A percentile compares a stretch with the other conserved stretches of the same genome.
These are phyloP conservation scores for Saturnispora zaruensis DNA, from an alignment of 805 yeast genomes.

Conservation along the genomic window DNA sequence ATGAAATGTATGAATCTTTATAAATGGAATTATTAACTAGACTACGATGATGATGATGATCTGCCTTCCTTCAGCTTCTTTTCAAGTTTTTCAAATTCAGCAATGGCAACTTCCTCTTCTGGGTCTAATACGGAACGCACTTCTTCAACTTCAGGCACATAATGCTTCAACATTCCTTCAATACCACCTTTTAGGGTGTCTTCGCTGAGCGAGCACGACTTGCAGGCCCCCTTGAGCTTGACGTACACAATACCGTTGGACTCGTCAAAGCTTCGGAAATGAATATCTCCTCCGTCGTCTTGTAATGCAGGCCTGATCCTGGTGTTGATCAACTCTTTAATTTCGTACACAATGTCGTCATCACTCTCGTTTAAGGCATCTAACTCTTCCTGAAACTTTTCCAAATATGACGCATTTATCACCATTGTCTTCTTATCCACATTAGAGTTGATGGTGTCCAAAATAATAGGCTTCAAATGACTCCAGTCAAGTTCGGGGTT, in stretches of 20 bases:
- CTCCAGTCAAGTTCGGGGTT: constrained; percentile 29
- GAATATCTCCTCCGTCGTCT: constrained; percentile 71
- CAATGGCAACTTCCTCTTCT: constrained; percentile 51
- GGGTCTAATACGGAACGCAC: constrained; percentile 37
- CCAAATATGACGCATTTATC: constrained; percentile 17
- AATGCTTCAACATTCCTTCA: constrained; percentile 62
- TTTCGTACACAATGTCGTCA: constrained; percentile 58
- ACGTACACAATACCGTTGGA: constrained; percentile 49
- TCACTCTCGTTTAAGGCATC: constrained; percentile 44
- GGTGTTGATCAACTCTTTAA: constrained; percentile 60
- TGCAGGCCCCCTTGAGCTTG: constrained; percentile 60
- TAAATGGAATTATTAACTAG: neutral
- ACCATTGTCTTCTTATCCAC: constrained; percentile 24
- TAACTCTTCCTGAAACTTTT: constrained; percentile 17
- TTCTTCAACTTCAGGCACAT: constrained; percentile 56
- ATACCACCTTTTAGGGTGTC: constrained; percentile 62
- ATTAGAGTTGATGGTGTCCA: constrained; percentile 19
- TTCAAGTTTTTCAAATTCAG: constrained; percentile 77
- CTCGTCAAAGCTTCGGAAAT: constrained; percentile 51
- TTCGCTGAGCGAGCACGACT: constrained; percentile 61
- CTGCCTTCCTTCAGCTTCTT: constrained; percentile 35
- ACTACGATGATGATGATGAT: constrained; percentile 1
- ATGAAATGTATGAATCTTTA: neutral
- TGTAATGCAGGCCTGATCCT: constrained; percentile 66
- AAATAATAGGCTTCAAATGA: constrained; percentile 21